A percentile compares a stretch with the other conserved stretches of the same genome.
Conservation (phyloP, 495 filamentous ascomycete genomes). For the Xylaria intraflava region DNA sequence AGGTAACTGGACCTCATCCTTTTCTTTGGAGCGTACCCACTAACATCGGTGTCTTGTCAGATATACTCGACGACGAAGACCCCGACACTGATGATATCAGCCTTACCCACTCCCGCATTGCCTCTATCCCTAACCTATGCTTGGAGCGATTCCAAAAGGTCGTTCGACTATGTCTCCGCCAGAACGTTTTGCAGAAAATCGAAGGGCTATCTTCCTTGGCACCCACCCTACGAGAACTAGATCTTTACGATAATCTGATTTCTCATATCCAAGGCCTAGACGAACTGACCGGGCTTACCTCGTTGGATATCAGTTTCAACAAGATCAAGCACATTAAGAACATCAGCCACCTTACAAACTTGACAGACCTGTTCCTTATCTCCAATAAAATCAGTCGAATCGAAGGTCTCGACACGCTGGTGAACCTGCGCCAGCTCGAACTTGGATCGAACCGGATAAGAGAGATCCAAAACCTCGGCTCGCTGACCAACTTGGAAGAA, state of each 20-base stretch:
- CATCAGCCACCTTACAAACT: conserved; percentile 66
- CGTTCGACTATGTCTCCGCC: conserved; percentile 79
- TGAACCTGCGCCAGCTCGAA: conserved; percentile 72
- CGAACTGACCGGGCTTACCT: conserved; percentile 63
- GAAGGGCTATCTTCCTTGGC: conserved; percentile 60
- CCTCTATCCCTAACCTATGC: conserved; percentile 66
- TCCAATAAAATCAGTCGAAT: conserved; percentile 89
- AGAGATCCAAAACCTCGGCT: conserved; percentile 82
- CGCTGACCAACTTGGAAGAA: conserved; percentile 66
- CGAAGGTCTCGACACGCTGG: conserved; percentile 73
- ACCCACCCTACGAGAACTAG: conserved; percentile 67
- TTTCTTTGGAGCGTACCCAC: neutral
- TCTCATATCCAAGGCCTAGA: conserved; percentile 80
- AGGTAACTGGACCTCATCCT: conserved; percentile 34
- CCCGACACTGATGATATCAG: conserved; percentile 70
- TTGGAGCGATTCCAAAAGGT: conserved; percentile 78
- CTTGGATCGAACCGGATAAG: conserved; percentile 86
- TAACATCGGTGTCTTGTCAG: conserved; percentile 20
- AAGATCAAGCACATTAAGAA: conserved; percentile 98
- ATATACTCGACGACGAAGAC: conserved; percentile 50
- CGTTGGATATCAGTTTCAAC: conserved; percentile 92
- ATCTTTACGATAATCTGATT: conserved; percentile 98
- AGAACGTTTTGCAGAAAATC: conserved; percentile 81
- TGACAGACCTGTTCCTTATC: conserved; percentile 87
- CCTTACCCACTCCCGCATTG: conserved; percentile 76